Evolutionary conservation across 768 basidiomycete species (phyloP), one percentile per base, ranked within the genome.

Genomic region (Lactarius hengduanensis): DNA sequence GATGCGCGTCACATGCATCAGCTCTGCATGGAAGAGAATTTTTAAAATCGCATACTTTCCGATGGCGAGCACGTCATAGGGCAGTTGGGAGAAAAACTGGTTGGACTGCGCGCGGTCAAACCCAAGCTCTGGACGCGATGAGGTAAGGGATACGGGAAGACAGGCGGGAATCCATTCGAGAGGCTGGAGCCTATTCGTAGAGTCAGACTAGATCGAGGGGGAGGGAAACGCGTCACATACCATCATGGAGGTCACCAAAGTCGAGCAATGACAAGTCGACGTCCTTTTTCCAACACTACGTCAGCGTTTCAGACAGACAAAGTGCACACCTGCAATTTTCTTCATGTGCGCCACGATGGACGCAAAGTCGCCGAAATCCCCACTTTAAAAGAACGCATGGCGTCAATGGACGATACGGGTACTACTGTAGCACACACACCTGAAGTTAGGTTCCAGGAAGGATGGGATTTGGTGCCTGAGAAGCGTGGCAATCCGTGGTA

Each of bases 331-430:
- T n/a, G n/a, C n/a, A 54, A 89, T 79, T 41, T 82, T 72, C 77
- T 94, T 91, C 88, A 96, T 89, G 66, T 91, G 91, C 2, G 83
- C 71, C 16, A 92, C 88, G 70, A 96, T 96, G n/a, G 90, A 92
- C 45, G 88, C 82, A 73, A 95, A 90, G 70, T 93, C 91, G n/a
- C 92, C 94, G 32, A 87, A 81, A 72, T 87, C 85, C 16, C 84
- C 86, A 65, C 83, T 80, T 62, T 9, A 70, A 30, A 22, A 36
- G 41, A 30, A 22, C 55, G 30, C 22, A 28, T 16, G 30, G 10
- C 18, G 13, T n/a, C n/a, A n/a, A n/a, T n/a, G n/a, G n/a, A n/a
- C n/a, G n/a, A n/a, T n/a, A n/a, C n/a, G n/a, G n/a, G n/a, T n/a
- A n/a, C n/a, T n/a, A n/a, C 34, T 34, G 34, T 34, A 34, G 34